Conservation (phyloP, 352 stramenopile species). For the Pythium sp. region DNA sequence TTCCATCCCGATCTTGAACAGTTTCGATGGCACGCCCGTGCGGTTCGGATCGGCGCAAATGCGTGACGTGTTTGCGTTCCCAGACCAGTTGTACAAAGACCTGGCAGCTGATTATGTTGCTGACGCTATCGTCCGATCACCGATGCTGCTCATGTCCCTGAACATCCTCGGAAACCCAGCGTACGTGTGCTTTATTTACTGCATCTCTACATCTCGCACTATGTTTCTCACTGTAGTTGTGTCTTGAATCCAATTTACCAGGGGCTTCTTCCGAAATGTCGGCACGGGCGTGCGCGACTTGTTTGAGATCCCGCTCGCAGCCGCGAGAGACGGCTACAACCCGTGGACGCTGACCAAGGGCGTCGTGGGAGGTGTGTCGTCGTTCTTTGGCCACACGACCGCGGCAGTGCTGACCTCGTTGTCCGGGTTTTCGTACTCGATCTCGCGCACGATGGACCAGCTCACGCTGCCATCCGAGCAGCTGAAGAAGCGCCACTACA, state of each 20-base stretch:
- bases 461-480: slow-evolving; percentile 64
- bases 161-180: slow-evolving; percentile 85
- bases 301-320: slow-evolving; percentile 71
- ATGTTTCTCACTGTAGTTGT: neutral
- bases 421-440: slow-evolving; percentile 79
- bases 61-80: slow-evolving; percentile 69
- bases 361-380: slow-evolving; percentile 61
- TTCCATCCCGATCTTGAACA: slow-evolving; percentile 78
- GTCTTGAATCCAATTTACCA: slow-evolving; percentile 17
- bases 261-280: slow-evolving; percentile 75
- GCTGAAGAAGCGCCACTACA: slow-evolving; percentile 59
- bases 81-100: slow-evolving; percentile 79
- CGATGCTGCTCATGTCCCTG: slow-evolving; percentile 79
- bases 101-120: slow-evolving; percentile 80
- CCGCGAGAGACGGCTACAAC: slow-evolving; percentile 70
- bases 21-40: slow-evolving; percentile 75
- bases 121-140: slow-evolving; percentile 74
- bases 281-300: slow-evolving; percentile 67
- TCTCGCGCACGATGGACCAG: slow-evolving; percentile 80
- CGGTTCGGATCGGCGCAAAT: slow-evolving; percentile 52
- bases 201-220: neutral
- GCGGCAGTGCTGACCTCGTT: slow-evolving; percentile 67
- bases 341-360: slow-evolving; percentile 76
- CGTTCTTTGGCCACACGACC: slow-evolving; percentile 69
- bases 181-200: slow-evolving; percentile 32